Conservation (phyloP, 139 green algal species). For the Ettlia oleoabundans region DNA sequence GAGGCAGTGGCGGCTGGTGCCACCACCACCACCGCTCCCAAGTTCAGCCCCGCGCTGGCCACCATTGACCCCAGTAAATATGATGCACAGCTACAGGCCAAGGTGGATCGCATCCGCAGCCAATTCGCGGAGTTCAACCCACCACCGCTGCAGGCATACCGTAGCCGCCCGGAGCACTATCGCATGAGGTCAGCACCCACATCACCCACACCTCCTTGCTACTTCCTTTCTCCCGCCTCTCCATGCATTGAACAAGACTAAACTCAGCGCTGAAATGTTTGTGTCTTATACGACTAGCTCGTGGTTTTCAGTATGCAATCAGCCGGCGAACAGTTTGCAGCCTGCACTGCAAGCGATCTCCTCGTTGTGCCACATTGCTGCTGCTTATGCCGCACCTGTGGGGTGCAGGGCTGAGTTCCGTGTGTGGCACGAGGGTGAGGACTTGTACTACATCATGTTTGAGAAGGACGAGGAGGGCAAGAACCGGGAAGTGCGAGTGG, state of each 20-base stretch:
- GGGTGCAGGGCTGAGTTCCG: slow-evolving; percentile 70
- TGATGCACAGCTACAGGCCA: slow-evolving; percentile 64
- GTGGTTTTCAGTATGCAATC: too few relatives aligned
- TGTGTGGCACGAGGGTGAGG: slow-evolving; percentile 74
- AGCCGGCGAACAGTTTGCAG: background rate
- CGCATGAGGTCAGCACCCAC: slow-evolving; percentile 76
- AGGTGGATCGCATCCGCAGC: slow-evolving; percentile 47
- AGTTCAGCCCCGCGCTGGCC: slow-evolving; percentile 37
- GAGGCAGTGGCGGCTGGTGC: too few relatives aligned
- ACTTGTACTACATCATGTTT: slow-evolving; percentile 80
- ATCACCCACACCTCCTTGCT: too few relatives aligned
- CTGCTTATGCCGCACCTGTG: too few relatives aligned
- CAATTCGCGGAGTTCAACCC: slow-evolving; percentile 63
- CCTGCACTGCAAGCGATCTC: background rate
- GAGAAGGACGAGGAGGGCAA: slow-evolving; percentile 47
- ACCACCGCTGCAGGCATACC: slow-evolving; percentile 63
- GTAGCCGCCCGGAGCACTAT: slow-evolving; percentile 63
- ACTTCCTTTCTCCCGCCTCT: too few relatives aligned
- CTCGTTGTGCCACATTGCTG: background rate
- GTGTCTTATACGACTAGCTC: too few relatives aligned
- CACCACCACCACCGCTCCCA: background rate
- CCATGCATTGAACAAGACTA: too few relatives aligned
- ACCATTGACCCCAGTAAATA: slow-evolving; percentile 51
- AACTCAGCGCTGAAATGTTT: too few relatives aligned
- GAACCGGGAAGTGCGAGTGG: slow-evolving; percentile 57